Evolutionary conservation across 306 rosid species (phyloP), one percentile per base, ranked within the genome.

Genomic region (Fragaria vesca): DNA sequence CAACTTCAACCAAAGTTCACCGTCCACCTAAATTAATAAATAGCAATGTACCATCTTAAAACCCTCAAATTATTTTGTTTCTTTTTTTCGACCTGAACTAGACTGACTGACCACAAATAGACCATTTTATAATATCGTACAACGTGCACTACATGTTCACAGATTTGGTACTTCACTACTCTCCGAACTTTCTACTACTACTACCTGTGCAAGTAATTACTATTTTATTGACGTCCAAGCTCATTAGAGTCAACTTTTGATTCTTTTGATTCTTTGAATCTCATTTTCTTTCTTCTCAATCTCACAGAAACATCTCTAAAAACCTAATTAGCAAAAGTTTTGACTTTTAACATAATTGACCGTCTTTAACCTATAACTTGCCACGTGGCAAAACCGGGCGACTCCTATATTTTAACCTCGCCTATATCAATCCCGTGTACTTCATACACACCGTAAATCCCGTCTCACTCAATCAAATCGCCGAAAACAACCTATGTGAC

Each of bases 191-290:
- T 32, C 10, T 24, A 20, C 71, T n/a, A n/a, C 28, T 68, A 40
- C 45, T 40, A 40, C 40, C 6, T 67, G 80, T 76, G 80, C 74
- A 52, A 66, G 74, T 36, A 76, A 38, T 52, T 54, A 18, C 55
- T 28, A 71, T 50, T 76, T 30, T 51, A 48, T 65, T 38, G 12
- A 30, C 40, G 12, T 15, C 26, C 10, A 65, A 50, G 24, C 32
- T 46, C 7, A 13, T 15, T 15, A 48, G 17, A 66, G 63, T 71
- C 75, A 50, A 71, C 12, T 4, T 8, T 6, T 21, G 12, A 36
- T 16, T 16, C 6, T 4, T 8, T 6, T 21, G 12, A 5, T 16
- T 16, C 69, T 30, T 28, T 62, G 40, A 0, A 12, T 65, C 69
- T 17, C 45, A 6, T 24, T 5, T 12, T 12, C 4, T 13, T 12